Base-by-base conservation (phyloP, 2,329 filamentous ascomycete species). In the Neopestalotiopsis rosae region DNA sequence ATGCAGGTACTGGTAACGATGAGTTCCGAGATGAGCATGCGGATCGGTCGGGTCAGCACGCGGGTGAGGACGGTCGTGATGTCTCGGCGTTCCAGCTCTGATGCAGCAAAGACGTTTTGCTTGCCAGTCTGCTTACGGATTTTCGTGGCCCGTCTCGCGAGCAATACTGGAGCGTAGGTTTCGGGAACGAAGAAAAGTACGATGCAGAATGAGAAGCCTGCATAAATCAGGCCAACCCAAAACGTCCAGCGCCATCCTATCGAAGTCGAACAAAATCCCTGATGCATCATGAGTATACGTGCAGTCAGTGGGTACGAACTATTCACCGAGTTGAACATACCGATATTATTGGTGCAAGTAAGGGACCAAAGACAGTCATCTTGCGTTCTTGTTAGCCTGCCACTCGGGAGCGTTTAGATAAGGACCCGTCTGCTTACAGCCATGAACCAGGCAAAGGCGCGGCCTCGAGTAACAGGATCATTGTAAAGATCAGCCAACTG, bases 11-110 rank as follows among this genome's bases (percentile, higher is more conserved):
- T 91, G 30, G 90, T 84, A 7, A 95, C 92, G 64, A 95, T 92
- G 63, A 91, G 90, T 76, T 96, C 93, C 58, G 87, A 90, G 65
- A 87, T 59, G 40, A 92, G 83, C 93, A 95, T 95, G 32, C 90
- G 86, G 5, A 94, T 79, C 0, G 93, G 93, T 0, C 93, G 83
- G 1, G 90, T 91, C 49, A 95, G 81, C 0, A 94, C 90, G n/a
- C 92, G 88, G 1, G 86, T 89, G n/a, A 90, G 77, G 66, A 93
- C 85, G 72, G 92, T 86, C 45, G 81, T 84, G 57, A 87, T 65
- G 69, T 89, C 79, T 34, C 86, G 85, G 66, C 85, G 82, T 74
- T 93, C 89, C 28, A 93, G 79, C 75, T 94, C 91, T 64, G 88
- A 84, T 0, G 88, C 87, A 1, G 92, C 87, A 65, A 89, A 81